phyloP scores from a whole-genome alignment of 2,329 filamentous ascomycete species.

The Fusarium ramigenum region DNA sequence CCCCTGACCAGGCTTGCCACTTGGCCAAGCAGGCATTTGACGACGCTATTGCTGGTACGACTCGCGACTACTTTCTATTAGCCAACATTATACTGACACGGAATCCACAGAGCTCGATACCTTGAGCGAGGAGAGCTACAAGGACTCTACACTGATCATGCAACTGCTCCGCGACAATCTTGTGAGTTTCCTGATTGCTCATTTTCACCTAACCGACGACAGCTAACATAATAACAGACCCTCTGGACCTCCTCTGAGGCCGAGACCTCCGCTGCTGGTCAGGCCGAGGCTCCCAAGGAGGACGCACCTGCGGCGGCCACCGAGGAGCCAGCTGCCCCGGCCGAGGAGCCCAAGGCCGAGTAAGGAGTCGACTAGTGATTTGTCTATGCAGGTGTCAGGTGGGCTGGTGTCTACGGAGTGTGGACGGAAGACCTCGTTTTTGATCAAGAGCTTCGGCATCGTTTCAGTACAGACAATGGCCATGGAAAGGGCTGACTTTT shows the following conservation, averaged over 20 bases:
- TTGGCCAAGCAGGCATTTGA: constrained; percentile 99
- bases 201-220: not conserved
- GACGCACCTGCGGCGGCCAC: constrained; percentile 62
- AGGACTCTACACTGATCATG: constrained; percentile 99
- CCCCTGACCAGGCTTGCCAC: constrained; percentile 97
- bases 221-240: constrained; percentile 68
- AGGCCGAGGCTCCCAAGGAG: constrained; percentile 60
- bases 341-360: constrained; percentile 76
- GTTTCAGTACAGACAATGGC: constrained; percentile 57
- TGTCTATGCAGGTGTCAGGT: constrained; percentile 54
- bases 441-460: constrained; percentile 58
- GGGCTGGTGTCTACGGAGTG: constrained; percentile 72
- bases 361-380: constrained; percentile 53
- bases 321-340: constrained; percentile 63
- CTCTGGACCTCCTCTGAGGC: constrained; percentile 99
- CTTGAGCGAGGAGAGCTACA: constrained; percentile 98
- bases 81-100: not conserved
- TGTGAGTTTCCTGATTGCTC: constrained; percentile 60
- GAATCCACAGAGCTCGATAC: constrained; percentile 82
- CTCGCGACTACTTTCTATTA: not conserved
- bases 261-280: constrained; percentile 73
- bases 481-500: constrained; percentile 50
- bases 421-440: constrained; percentile 68
- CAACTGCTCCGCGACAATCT: constrained; percentile 97
- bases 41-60: constrained; percentile 84